Base-by-base conservation (phyloP, 1,139 yeast species). In the Yamadazyma sp. region DNA sequence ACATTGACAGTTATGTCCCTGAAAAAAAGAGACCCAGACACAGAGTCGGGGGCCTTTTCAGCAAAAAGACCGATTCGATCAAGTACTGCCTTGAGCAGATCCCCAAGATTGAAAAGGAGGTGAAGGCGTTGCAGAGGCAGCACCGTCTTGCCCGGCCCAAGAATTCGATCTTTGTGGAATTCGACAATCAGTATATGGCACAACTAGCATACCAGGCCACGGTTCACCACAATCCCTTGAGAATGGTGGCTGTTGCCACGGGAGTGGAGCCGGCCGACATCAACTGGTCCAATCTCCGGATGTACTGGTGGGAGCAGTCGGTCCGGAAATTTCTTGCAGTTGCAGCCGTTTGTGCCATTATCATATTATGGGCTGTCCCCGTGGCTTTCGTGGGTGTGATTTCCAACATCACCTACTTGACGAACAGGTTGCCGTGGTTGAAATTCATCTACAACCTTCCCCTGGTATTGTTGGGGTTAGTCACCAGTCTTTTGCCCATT, bases 321-420 rank as follows among this genome's bases (percentile, higher is more conserved):
- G 62, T 77, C 23, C 76, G 92, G 65, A 63, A 68, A 34, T 56
- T 77, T 20, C 76, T 75, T 42, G 85, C 96, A 0, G 54, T 70
- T 38, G 73, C 82, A 15, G 79, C 81, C 11, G 75, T 88, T 47
- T 58, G 70, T 31, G 71, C 79, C 3, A 61, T 83, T 49, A 73
- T 87, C 38, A 67, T 86, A 15, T 80, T 87, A 50, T 87, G 95
- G 95, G 83, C 94, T 26, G 73, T 87, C 45, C 96, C 96, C 2
- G 92, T 87, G 11, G 87, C 95, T 4, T 81, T 87, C 45, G 86
- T 87, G 17, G 94, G 95, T 62, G 69, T 81, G 42, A 78, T 87
- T 42, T 83, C 95, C 12, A 87, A 87, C 54, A 68, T 86, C 36
- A 81, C 83, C 41, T 81, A 77, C 53, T 70, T 87, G 49, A 71